A percentile compares a stretch with the other conserved stretches of the same genome.
phyloP scores from a whole-genome alignment of 306 rosid genomes.

The Carpinus viminea region DNA sequence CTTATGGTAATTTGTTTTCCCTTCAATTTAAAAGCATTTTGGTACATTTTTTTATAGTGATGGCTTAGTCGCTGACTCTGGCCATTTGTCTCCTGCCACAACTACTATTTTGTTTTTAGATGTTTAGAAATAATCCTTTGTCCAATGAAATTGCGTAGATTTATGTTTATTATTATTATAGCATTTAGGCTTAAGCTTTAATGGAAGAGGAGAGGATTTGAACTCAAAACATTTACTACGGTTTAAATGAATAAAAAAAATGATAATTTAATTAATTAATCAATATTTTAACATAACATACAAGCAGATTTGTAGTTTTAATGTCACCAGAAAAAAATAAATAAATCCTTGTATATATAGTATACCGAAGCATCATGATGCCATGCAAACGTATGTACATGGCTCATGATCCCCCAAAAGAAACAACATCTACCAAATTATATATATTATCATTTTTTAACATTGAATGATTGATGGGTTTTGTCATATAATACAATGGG shows the following conservation, averaged over 20 bases:
- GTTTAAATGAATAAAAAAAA: no score
- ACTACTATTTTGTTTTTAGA: neutral
- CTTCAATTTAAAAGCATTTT: neutral
- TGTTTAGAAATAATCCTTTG: neutral
- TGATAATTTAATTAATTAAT: no score
- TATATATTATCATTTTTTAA: neutral
- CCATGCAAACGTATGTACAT: neutral
- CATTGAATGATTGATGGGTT: neutral
- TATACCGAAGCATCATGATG: no score
- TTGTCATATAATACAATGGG: neutral
- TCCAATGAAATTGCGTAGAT: no score
- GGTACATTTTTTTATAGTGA: neutral
- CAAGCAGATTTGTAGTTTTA: neutral
- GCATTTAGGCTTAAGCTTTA: no score
- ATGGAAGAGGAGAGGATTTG: no score
- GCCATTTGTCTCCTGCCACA: neutral
- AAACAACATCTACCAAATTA: neutral
- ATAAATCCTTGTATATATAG: no score
- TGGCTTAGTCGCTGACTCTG: neutral
- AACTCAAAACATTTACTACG: no score
- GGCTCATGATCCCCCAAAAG: neutral
- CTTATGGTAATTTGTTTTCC: neutral
- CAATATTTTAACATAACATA: no score
- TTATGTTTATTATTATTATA: no score
- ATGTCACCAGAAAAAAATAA: neutral